Conservation (phyloP, 2,329 filamentous ascomycete genomes). For the Epichloe amarillans region DNA sequence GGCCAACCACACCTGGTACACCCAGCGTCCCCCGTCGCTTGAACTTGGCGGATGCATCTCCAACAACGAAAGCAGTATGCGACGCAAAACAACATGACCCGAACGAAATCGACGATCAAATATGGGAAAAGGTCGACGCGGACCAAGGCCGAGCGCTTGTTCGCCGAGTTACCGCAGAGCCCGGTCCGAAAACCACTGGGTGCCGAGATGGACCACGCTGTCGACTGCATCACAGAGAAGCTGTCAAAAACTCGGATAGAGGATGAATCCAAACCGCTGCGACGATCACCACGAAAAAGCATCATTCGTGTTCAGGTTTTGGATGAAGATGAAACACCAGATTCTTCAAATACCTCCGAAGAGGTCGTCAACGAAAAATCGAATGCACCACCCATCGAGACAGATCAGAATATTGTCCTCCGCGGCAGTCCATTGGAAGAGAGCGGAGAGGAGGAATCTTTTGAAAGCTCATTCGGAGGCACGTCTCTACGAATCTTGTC, state of each 20-base stretch:
- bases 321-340: constrained; percentile 7
- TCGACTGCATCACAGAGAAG: constrained; percentile 22
- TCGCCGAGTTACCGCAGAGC: constrained; percentile 38
- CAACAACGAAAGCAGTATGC: neutral
- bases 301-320: constrained; percentile 3
- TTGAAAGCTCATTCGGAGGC: constrained; percentile 6
- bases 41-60: neutral
- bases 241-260: constrained; percentile 19
- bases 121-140: constrained; percentile 39
- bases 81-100: constrained; percentile 27
- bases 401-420: neutral
- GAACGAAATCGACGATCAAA: constrained; percentile 28
- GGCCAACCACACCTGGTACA: constrained; percentile 2
- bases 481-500: constrained; percentile 29
- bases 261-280: constrained; percentile 6
- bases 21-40: neutral
- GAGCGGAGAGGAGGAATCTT: constrained; percentile 7
- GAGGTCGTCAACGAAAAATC: neutral
- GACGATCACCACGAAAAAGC: constrained; percentile 8
- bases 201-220: constrained; percentile 10
- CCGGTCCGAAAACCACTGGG: constrained; percentile 24
- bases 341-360: neutral
- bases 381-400: neutral
- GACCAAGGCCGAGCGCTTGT: constrained; percentile 33
- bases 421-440: neutral